Evolutionary conservation across 1,284 basidiomycete genomes (phyloP).

Genomic region (Leucoagaricus sp.): DNA sequence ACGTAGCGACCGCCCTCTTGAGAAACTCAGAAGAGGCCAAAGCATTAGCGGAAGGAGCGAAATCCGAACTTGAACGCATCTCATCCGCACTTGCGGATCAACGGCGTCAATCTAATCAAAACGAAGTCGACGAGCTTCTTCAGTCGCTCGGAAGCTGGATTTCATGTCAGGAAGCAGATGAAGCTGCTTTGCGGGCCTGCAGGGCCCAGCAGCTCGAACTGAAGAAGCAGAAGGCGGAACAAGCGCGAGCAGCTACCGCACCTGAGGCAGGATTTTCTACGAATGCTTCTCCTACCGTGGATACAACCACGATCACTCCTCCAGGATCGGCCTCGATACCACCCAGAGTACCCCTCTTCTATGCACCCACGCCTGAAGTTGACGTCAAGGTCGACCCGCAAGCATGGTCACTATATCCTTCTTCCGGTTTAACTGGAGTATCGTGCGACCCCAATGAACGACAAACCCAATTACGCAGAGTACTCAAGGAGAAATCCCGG

Average conservation of each 20-base stretch:
- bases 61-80: constrained; percentile 11
- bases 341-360: constrained; percentile 11
- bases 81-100: constrained; percentile 4
- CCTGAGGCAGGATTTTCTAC: background rate
- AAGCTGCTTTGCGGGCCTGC: background rate
- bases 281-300: background rate
- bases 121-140: constrained; percentile 4
- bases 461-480: constrained; percentile 2
- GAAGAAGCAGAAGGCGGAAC: constrained; percentile 13
- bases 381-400: constrained; percentile 8
- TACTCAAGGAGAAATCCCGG: constrained; percentile 3
- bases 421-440: background rate
- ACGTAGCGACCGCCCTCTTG: background rate
- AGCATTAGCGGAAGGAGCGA: constrained; percentile 9
- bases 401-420: background rate
- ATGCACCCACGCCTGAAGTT: constrained; percentile 19
- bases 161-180: constrained; percentile 4
- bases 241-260: background rate
- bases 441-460: background rate
- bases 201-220: background rate
- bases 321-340: background rate
- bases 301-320: background rate
- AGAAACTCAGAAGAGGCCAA: constrained; percentile 3
- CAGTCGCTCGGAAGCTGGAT: constrained; percentile 5
- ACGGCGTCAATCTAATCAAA: background rate